Percentiles rank a stretch among this genome's conserved stretches.
Conservation (phyloP, 1,139 yeast species). For the Suhomyces chickasaworum region DNA sequence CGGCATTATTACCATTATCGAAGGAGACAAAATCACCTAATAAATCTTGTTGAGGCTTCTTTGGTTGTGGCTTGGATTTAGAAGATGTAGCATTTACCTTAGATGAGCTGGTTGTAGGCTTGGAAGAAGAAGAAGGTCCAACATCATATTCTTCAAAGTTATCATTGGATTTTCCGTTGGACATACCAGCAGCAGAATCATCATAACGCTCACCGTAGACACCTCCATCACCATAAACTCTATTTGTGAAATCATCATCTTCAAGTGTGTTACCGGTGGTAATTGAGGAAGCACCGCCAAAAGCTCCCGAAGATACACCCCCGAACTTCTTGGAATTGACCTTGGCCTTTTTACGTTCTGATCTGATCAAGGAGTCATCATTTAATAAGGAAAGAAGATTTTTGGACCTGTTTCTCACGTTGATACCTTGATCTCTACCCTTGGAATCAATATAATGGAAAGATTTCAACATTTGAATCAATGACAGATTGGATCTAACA, state of each 20-base stretch:
- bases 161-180: constrained; percentile 41
- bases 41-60: constrained; percentile 42
- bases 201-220: constrained; percentile 72
- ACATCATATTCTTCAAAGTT: constrained; percentile 76
- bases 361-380: constrained; percentile 75
- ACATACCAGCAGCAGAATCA: constrained; percentile 50
- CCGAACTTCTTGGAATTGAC: constrained; percentile 79
- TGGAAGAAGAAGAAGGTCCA: constrained; percentile 35
- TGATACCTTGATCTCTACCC: constrained; percentile 95
- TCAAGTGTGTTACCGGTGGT: constrained; percentile 44
- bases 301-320: constrained; percentile 59
- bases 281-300: constrained; percentile 52
- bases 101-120: constrained; percentile 48
- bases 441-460: constrained; percentile 94
- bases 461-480: constrained; percentile 85
- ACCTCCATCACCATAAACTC: constrained; percentile 81
- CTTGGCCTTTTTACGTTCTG: constrained; percentile 87
- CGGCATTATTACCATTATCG: constrained; percentile 30
- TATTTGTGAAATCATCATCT: constrained; percentile 54
- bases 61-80: constrained; percentile 24
- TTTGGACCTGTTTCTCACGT: constrained; percentile 89
- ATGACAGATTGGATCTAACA: constrained; percentile 78
- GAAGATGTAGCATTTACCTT: constrained; percentile 41
- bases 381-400: constrained; percentile 68
- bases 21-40: constrained; percentile 60